Base-by-base conservation (phyloP, 2,329 filamentous ascomycete genomes). In the Cladophialophora bantiana region DNA sequence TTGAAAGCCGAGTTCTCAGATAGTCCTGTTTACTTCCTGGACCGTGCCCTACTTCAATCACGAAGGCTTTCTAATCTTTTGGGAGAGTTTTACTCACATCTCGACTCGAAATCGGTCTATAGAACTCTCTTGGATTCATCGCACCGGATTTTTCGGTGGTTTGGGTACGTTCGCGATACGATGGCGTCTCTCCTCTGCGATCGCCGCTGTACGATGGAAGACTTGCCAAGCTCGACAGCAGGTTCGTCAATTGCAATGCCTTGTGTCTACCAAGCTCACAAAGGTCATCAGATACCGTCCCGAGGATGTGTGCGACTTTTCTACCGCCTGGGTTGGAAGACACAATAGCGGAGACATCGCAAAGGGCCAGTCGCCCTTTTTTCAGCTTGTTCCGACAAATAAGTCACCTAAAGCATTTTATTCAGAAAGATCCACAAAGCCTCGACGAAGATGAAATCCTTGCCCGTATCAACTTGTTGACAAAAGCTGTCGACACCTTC, bases 141-240 rank as follows among this genome's bases (percentile, higher is more conserved):
- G 6, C 50, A 15, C 15, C 32, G 52, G 7, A 32, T 56, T 12
- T 34, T 63, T 12, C 26, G 18, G 4, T 48, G 52, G 50, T 57
- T 63, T 31, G 50, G 35, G 18, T 63, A 63, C 32, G 26, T 63
- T 7, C 50, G 60, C 12, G 60, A 63, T 57, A 63, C 60, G 4
- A 48, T 63, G 20, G 36, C 15, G 6, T 63, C 60, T 32, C n/a
- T 63, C n/a, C 7, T 35, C n/a, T 42, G 13, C 15, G 36, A 63
- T 7, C 50, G 60, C 6, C 7, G 7, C 10, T 63, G 50, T 26
- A 48, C 26, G 2, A 32, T 63, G 50, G 36, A 55, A 13, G 60
- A 63, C 36, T 32, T 42, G 35, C 52, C 36, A 31, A 48, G 34
- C 1, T 18, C 52, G 35, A 40, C 6, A 9, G 36, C 20, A 56